Conservation (phyloP, 805 yeast genomes). For the Kuraishia floccosa region DNA sequence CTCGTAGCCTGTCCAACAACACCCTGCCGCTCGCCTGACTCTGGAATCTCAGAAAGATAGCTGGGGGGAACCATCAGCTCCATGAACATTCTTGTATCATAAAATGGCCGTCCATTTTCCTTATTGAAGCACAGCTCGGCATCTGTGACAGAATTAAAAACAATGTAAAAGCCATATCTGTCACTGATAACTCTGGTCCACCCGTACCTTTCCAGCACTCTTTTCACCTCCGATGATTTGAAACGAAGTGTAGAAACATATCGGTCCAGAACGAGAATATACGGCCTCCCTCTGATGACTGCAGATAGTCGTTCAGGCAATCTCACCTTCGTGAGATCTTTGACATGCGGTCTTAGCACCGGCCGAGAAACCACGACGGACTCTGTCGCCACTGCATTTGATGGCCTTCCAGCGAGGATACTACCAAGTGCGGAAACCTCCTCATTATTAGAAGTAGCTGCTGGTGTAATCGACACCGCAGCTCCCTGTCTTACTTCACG, state of each 20-base stretch:
- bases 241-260: conserved; percentile 36
- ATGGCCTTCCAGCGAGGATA: background rate
- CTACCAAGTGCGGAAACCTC: conserved; percentile 1
- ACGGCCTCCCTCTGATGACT: conserved; percentile 46
- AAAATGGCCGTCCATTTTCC: conserved; percentile 46
- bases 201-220: conserved; percentile 42
- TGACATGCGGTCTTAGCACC: conserved; percentile 15
- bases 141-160: conserved; percentile 49
- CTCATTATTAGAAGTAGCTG: background rate
- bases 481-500: background rate
- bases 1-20: conserved; percentile 49
- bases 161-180: conserved; percentile 54
- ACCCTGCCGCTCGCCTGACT: conserved; percentile 15
- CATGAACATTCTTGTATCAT: conserved; percentile 42
- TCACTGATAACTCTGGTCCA: conserved; percentile 61
- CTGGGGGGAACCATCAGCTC: conserved; percentile 42
- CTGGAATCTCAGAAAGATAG: conserved; percentile 16
- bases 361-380: background rate
- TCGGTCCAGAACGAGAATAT: conserved; percentile 39
- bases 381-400: background rate
- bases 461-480: background rate
- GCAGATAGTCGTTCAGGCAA: conserved; percentile 38
- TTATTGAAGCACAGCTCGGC: conserved; percentile 47
- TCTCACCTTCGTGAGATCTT: conserved; percentile 10
- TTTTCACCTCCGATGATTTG: conserved; percentile 46